These are phyloP conservation scores for Beta corolliflora DNA, from an alignment of 179 eudicot species.

Conservation along the genomic window DNA sequence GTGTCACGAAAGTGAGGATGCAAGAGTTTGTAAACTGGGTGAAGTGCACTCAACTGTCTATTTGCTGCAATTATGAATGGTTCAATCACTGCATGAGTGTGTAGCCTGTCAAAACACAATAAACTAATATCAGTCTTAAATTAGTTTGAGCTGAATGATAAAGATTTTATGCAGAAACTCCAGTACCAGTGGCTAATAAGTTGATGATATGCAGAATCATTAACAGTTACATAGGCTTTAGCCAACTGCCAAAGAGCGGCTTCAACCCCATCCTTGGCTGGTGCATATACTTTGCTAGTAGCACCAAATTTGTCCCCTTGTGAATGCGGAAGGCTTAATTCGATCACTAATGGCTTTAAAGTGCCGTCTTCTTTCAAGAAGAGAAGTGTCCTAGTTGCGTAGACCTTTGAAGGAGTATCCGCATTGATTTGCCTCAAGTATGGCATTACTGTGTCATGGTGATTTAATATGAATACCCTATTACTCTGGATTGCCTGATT, in stretches of 20 bases:
- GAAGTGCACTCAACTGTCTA: slow-evolving; percentile 53
- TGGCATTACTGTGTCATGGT: slow-evolving; percentile 75
- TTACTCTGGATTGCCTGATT: slow-evolving; percentile 54
- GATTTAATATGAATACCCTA: slow-evolving; percentile 59
- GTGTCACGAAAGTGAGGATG: slow-evolving; percentile 58
- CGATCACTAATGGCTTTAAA: slow-evolving; percentile 76
- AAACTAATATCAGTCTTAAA: neutral
- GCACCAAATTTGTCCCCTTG: slow-evolving; percentile 55
- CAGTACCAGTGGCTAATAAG: slow-evolving; percentile 82
- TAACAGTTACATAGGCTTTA: slow-evolving; percentile 72
- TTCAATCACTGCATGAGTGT: slow-evolving; percentile 54
- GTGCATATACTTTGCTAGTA: slow-evolving; percentile 54
- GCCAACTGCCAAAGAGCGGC: slow-evolving; percentile 77
- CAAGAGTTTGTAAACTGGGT: slow-evolving; percentile 52
- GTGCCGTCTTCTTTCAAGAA: slow-evolving; percentile 66
- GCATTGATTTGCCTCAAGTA: slow-evolving; percentile 57
- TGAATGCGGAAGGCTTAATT: slow-evolving; percentile 64
- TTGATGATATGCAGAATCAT: slow-evolving; percentile 76
- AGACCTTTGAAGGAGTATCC: slow-evolving; percentile 50
- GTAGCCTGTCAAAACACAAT: slow-evolving; percentile 35
- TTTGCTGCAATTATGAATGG: slow-evolving; percentile 52
- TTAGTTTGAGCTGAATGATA: neutral
- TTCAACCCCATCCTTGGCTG: slow-evolving; percentile 54
- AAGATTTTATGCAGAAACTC: too few species aligned
- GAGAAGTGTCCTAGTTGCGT: slow-evolving; percentile 74